Conservation (phyloP, 768 basidiomycete genomes). For the Amanita thiersii region DNA sequence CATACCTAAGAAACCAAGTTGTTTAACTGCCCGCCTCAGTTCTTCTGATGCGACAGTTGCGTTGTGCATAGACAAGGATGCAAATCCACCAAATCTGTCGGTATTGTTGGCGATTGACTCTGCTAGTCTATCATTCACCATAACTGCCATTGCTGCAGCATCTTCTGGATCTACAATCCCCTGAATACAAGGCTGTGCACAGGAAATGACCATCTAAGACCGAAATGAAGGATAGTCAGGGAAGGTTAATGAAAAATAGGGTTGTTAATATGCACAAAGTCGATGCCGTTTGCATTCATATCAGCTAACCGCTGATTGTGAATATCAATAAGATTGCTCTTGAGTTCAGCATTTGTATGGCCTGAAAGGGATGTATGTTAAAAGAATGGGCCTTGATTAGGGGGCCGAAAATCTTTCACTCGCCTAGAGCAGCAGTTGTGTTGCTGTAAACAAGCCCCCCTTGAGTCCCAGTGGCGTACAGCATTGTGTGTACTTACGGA, state of each 20-base stretch:
- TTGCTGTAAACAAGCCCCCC: slow-evolving; percentile 6
- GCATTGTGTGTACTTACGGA: too few species aligned
- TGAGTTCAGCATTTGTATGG: slow-evolving; percentile 20
- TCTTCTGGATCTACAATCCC: slow-evolving; percentile 24
- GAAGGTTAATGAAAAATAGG: not conserved
- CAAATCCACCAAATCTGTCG: slow-evolving; percentile 32
- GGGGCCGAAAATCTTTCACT: too few species aligned
- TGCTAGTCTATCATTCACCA: slow-evolving; percentile 28
- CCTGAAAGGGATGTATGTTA: slow-evolving; percentile 18
- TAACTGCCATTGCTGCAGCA: slow-evolving; percentile 25
- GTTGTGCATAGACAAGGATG: slow-evolving; percentile 35
- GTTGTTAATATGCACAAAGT: slow-evolving; percentile 22
- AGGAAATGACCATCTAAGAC: slow-evolving; percentile 31
- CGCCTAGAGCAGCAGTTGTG: slow-evolving; percentile 16
- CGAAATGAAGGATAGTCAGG: not conserved
- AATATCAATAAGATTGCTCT: slow-evolving; percentile 28
- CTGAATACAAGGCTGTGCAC: slow-evolving; percentile 29
- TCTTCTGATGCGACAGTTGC: slow-evolving; percentile 31
- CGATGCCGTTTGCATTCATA: slow-evolving; percentile 29
- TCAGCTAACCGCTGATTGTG: slow-evolving; percentile 25
- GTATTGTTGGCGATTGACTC: slow-evolving; percentile 29
- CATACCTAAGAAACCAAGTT: slow-evolving; percentile 31
- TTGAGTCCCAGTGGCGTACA: too few species aligned
- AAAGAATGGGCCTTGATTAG: not conserved
- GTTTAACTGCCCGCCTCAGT: slow-evolving; percentile 28